These are phyloP conservation scores for Ophiostoma piceae DNA, from an alignment of 2,329 filamentous ascomycete species.

Conservation along the genomic window DNA sequence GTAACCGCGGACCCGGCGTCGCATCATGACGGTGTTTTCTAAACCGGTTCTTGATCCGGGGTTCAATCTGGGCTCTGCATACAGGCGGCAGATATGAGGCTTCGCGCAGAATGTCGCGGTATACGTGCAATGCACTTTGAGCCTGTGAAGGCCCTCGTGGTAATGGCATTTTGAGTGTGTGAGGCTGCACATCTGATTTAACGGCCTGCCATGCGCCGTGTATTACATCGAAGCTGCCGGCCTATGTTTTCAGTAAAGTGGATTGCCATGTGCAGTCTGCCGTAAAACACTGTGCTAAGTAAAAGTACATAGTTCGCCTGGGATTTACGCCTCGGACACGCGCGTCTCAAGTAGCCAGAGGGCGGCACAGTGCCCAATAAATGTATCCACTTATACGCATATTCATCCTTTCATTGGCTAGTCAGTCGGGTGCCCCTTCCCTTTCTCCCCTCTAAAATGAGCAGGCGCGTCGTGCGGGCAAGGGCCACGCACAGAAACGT, in stretches of 20 bases:
- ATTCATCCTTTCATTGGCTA: background rate
- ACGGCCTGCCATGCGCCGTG: background rate
- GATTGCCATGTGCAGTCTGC: background rate
- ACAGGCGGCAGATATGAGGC: conserved; percentile 53
- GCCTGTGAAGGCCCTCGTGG: conserved; percentile 22
- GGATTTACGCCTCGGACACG: background rate
- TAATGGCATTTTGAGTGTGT: conserved; percentile 4
- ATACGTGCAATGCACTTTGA: conserved; percentile 42
- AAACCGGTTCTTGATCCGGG: conserved; percentile 45
- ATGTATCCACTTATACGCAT: background rate
- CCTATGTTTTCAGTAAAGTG: background rate
- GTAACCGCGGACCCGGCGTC: conserved; percentile 33
- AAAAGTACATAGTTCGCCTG: background rate
- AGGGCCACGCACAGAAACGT: conserved; percentile 17
- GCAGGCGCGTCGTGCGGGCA: conserved; percentile 26
- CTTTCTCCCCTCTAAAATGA: conserved; percentile 18
- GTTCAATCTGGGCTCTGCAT: conserved; percentile 42
- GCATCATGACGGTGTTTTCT: conserved; percentile 36
- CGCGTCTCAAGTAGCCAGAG: background rate
- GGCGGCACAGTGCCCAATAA: background rate
- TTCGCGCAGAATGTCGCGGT: conserved; percentile 57
- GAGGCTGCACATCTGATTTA: background rate
- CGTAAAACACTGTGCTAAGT: background rate
- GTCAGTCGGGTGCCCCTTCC: background rate
- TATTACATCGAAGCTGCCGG: background rate